Evolutionary conservation across 805 yeast genomes (phyloP), one percentile per base, ranked within the genome.

Genomic region (Saccharomycopsis sp.): DNA sequence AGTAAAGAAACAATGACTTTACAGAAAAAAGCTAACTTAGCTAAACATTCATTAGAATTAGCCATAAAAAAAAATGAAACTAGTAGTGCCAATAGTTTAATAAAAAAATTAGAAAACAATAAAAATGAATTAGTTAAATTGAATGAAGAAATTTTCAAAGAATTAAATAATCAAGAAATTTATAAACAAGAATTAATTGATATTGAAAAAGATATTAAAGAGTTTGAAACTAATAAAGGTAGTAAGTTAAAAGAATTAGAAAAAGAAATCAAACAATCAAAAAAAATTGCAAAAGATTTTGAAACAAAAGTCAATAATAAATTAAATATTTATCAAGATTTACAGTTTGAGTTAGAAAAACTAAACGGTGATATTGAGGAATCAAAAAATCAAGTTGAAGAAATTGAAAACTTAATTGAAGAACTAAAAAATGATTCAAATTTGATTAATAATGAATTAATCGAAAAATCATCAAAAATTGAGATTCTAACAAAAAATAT

Each of bases 141-240:
- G 18, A 53, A 61, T 15, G 50, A 52, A 3, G 55, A 59, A 18
- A 66, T 78, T 3, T 39, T 49, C 1, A 57, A 57, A 5, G 65
- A 69, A 14, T 54, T 61, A 15, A 48, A 52, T 2, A 51, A 56
- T 13, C 55, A 64, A 3, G 39, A 49, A 1, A 51, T 50, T 2
- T 64, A 63, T 30, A 55, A 63, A 25, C 43, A 42, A 0, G 81
- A 78, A 21, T 70, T 83, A 10, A 49, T 51, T 3, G 54, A 55
- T 5, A 76, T 83, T 39, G 83, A 82, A 52, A 70, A 63, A 14
- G 97, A 92, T 56, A 83, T 87, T 63, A 66, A 69, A 39, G 97
- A 92, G 51, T 89, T 87, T 55, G 74, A 72, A 44, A 63, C 63
- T 33, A 81, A 94, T 56, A 88, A 87, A 50, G 85, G 88, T 1